Evolutionary conservation across 441 rosid genomes (phyloP), one percentile per base, ranked within the genome.

Genomic region (Gossypium gossypioides): DNA sequence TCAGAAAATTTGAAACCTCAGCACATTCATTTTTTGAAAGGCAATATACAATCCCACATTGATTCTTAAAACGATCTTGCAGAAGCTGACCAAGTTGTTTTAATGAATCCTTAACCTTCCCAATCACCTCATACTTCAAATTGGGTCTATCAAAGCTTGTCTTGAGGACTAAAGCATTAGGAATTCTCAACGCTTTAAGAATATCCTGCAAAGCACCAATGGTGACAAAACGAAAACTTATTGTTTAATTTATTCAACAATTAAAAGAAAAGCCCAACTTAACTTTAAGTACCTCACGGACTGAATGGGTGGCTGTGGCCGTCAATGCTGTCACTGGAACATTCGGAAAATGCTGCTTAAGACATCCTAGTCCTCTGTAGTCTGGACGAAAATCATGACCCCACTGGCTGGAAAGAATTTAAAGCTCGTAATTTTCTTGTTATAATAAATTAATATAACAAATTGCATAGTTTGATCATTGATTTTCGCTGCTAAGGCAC

Each of bases 311-410:
- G 68, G 97, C 97, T 1, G 99, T 92, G 68, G 97, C 99, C 76
- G 97, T 92, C 80, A 95, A 84, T 50, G 97, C 97, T 86, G 85
- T 86, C 74, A 95, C 81, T 7, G 97, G 93, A 75, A 87, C 91
- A 81, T 77, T 79, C 1, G 89, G 84, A 74, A 91, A 95, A 56
- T 85, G 86, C 82, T 89, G 92, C 82, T 95, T 92, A 44, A 95
- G 92, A 81, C 89, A 86, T 72, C 97, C 96, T 63, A 92, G 80
- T 54, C 80, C 87, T 76, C 93, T 82, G 78, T 92, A 95, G 73
- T 92, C 99, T 76, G 99, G 99, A 73, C 96, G 91, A 62, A 92
- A 93, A 86, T 91, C 98, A 78, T 91, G 98, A 69, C 98, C 98
- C 98, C 98, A 93, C 78, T 91, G 97, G 76, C 98, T 91, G 85